phyloP scores from a whole-genome alignment of 129 eudicot species.

The Flaveria linearis region DNA sequence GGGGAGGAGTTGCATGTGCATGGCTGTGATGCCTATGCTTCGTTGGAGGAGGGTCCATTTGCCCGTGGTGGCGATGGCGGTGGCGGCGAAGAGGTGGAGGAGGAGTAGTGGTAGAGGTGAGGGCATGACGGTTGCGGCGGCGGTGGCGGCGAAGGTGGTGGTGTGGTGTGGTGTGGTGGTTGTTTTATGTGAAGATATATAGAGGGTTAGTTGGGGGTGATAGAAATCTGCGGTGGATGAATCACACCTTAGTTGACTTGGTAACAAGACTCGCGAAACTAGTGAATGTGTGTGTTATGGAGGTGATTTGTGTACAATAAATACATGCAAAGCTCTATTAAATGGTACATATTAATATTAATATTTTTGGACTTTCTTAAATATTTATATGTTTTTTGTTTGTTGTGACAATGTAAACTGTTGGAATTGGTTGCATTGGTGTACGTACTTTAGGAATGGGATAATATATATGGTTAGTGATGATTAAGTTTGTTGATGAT shows the following conservation, averaged over 20 bases:
- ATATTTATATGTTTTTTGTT: too few relatives aligned
- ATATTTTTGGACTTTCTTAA: too few relatives aligned
- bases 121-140: slow-evolving; percentile 2
- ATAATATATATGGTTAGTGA: too few relatives aligned
- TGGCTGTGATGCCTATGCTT: slow-evolving; percentile 74
- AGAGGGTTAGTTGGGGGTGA: slow-evolving; percentile 30
- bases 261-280: slow-evolving; percentile 16
- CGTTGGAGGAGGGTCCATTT: slow-evolving; percentile 52
- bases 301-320: background rate
- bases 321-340: too few relatives aligned
- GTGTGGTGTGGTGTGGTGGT: background rate
- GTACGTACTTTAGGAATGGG: too few relatives aligned
- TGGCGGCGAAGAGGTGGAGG: slow-evolving; percentile 13
- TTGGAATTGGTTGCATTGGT: too few relatives aligned
- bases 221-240: slow-evolving; percentile 38
- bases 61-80: slow-evolving; percentile 34
- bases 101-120: background rate
- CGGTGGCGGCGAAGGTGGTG: background rate
- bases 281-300: background rate
- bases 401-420: too few relatives aligned
- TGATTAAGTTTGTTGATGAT: too few relatives aligned
- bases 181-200: slow-evolving; percentile 5
- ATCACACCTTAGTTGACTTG: slow-evolving; percentile 19
- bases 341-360: too few relatives aligned
- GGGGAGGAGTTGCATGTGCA: slow-evolving; percentile 96